These are phyloP conservation scores for Globisporangium uncinulatum DNA, from an alignment of 352 stramenopile species.

Conservation along the genomic window DNA sequence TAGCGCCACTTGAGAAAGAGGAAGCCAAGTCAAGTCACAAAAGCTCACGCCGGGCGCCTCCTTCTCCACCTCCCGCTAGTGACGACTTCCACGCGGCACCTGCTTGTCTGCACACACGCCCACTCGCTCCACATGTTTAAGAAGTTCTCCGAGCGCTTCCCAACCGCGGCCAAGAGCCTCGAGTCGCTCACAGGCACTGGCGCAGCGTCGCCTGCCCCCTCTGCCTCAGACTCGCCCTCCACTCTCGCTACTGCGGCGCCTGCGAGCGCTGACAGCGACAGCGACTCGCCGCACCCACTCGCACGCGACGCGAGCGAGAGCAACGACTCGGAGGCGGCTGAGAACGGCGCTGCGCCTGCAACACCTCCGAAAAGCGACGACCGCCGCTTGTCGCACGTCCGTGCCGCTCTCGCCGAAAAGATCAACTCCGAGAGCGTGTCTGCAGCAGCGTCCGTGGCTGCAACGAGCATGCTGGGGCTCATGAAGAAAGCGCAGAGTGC, in stretches of 20 bases:
- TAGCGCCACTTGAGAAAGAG: no score
- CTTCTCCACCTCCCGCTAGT: no score
- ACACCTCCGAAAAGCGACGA: slow-evolving; percentile 28
- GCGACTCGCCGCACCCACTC: slow-evolving; percentile 1
- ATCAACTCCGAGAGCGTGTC: slow-evolving; percentile 72
- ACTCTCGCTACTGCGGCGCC: no score
- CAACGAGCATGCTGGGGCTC: slow-evolving; percentile 73
- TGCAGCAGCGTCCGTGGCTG: slow-evolving; percentile 50
- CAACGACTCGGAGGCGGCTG: background rate
- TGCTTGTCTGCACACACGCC: no score
- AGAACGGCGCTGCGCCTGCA: background rate
- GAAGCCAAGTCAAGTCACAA: no score
- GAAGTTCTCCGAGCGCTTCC: slow-evolving; percentile 73
- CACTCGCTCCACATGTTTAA: slow-evolving; percentile 78
- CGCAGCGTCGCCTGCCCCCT: slow-evolving; percentile 20
- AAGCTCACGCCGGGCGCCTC: no score
- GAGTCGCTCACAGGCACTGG: slow-evolving; percentile 44
- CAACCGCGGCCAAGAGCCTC: slow-evolving; percentile 55
- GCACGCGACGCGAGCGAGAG: background rate
- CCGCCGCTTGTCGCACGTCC: slow-evolving; percentile 40
- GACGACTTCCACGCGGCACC: no score
- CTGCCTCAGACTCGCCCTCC: slow-evolving; percentile 4
- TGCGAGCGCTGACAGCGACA: slow-evolving; percentile 5
- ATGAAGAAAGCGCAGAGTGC: slow-evolving; percentile 83
- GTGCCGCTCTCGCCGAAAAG: slow-evolving; percentile 47